phyloP scores from a whole-genome alignment of 805 yeast species.

The Barnettozyma siamensis region DNA sequence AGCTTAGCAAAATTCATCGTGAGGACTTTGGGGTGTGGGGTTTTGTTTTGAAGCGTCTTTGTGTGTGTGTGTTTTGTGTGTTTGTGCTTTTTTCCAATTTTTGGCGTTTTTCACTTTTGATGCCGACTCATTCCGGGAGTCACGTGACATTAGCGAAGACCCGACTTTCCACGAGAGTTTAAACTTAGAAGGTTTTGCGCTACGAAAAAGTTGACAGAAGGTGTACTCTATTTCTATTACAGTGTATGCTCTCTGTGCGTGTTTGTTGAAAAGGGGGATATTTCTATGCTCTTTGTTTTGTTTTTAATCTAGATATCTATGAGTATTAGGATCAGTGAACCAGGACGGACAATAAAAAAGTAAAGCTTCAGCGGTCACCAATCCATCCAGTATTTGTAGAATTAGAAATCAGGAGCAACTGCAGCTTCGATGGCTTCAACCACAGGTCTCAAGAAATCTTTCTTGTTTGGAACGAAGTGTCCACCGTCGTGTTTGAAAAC shows the following conservation, averaged over 20 bases:
- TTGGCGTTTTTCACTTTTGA: background rate
- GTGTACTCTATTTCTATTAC: no score
- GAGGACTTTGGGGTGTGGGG: background rate
- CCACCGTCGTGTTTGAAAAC: constrained; percentile 88
- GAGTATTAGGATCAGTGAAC: no score
- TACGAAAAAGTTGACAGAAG: no score
- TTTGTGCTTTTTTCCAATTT: background rate
- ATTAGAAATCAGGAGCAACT: background rate
- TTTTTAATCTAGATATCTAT: no score
- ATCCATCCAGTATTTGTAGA: no score
- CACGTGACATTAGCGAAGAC: background rate
- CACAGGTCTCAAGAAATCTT: constrained; percentile 41
- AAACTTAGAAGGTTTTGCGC: no score
- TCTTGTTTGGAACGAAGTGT: constrained; percentile 90
- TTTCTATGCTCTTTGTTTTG: no score
- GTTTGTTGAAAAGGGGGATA: no score
- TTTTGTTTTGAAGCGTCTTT: background rate
- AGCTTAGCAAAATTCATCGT: constrained; percentile 19
- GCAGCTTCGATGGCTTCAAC: constrained; percentile 30
- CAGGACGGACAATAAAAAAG: no score
- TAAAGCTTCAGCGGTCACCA: no score
- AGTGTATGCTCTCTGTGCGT: no score
- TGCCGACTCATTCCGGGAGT: background rate
- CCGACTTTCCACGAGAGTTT: no score
- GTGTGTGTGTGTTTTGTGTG: background rate